A percentile compares a stretch with the other conserved stretches of the same genome.
Conservation (phyloP, 768 basidiomycete species). For the Naematelia aurantialba region DNA sequence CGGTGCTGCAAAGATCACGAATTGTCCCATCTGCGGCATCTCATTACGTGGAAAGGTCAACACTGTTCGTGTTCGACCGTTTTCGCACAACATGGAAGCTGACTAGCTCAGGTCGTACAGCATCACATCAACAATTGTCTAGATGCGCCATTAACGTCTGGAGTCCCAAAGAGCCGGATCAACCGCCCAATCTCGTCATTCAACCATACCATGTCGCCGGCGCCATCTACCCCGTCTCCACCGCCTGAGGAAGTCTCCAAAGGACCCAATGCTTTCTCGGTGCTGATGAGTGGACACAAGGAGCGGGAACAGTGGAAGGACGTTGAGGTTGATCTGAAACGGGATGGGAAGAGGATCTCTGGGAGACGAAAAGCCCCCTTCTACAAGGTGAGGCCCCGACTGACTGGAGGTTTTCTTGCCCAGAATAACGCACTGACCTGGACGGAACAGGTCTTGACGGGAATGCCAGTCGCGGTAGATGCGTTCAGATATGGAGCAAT, state of each 20-base stretch:
- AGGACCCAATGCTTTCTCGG: constrained; percentile 61
- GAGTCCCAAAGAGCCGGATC: constrained; percentile 5
- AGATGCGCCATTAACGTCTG: constrained; percentile 46
- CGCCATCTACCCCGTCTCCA: constrained; percentile 26
- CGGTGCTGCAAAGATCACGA: constrained; percentile 17
- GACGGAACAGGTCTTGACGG: constrained; percentile 61
- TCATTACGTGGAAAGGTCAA: constrained; percentile 37
- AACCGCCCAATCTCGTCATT: constrained; percentile 44
- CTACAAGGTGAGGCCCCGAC: constrained; percentile 75
- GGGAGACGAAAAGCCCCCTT: constrained; percentile 77
- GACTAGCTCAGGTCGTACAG: constrained; percentile 55
- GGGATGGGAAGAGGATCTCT: constrained; percentile 41
- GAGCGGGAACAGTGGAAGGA: constrained; percentile 84
- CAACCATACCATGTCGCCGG: constrained; percentile 30
- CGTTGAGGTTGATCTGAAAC: constrained; percentile 54
- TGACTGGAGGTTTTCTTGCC: no score
- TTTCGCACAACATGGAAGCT: not conserved
- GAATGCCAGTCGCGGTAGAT: constrained; percentile 97
- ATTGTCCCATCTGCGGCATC: constrained; percentile 42
- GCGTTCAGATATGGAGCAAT: constrained; percentile 93
- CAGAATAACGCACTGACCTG: no score
- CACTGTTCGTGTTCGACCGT: constrained; percentile 35
- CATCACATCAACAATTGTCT: constrained; percentile 62
- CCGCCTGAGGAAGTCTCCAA: constrained; percentile 23
- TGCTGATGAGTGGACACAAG: constrained; percentile 83